Evolutionary conservation across 257 asterid species (phyloP), one percentile per base, ranked within the genome.

Genomic region (Salvia rosmarinus): DNA sequence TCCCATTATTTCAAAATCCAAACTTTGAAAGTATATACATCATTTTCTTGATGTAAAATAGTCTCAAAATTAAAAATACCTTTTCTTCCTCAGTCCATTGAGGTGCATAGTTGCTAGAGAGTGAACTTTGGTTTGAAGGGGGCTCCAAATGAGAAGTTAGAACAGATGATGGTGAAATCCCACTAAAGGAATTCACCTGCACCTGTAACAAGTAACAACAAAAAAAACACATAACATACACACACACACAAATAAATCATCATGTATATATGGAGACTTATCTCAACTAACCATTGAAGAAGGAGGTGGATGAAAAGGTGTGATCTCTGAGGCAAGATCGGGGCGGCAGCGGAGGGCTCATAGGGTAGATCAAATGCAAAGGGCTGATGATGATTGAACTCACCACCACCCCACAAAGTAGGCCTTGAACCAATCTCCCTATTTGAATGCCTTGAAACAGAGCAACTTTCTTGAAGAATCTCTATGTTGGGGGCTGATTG

Each of bases 51-150:
- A 37, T 1, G 11, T 9, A 37, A 37, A 37, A 37, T 37, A 6
- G 5, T 32, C 37, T 1, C 37, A 37, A 37, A 1, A 37, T 8
- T 37, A 37, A 7, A 6, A 7, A 37, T 37, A 88, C 98, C 98
- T 87, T 90, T 59, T 84, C 93, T 62, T 87, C 95, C 75, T 85
- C 96, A 4, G 82, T 80, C 80, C 82, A 82, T 44, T 81, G 70
- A 25, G 83, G 84, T 23, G 78, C 50, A 55, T 83, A 84, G 67
- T 67, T 84, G 82, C 67, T 77, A 39, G 73, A 76, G 21, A 73
- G 83, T 56, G 74, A 79, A 75, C 79, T 93, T 93, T 90, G 98
- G 96, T 85, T 93, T 87, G 97, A 93, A 93, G 97, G 97, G 98
- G 90, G 97, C 98, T 93, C 98, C 85, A 80, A 83, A 78, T 78